Evolutionary conservation across 2,329 filamentous ascomycete species (phyloP), one percentile per base, ranked within the genome.

Genomic region (Pyrenochaeta sp.): DNA sequence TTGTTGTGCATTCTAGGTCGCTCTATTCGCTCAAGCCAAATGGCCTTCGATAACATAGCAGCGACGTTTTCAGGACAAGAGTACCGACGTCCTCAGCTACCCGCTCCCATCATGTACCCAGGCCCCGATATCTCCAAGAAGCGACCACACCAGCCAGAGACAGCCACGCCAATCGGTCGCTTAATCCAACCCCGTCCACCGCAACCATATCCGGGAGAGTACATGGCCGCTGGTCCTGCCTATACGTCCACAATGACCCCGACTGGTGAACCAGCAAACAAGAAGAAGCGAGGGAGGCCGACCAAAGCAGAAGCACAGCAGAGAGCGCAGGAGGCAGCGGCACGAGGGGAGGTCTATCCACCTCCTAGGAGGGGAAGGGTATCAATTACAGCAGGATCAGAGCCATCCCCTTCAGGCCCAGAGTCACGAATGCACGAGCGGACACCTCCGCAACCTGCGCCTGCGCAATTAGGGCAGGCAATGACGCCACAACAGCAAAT

Each of bases 211-310:
- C 62, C 69, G 10, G 64, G 64, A 46, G 74, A 77, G n/a, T 74
- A 65, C 56, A 61, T 72, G 37, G 55, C 66, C 25, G 57, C 62
- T 25, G 70, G 63, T 36, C 74, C 73, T 40, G 58, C 73, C 2
- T 77, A 77, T 53, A 46, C 64, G 36, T 67, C 71, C 22, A 45
- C 62, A 37, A 69, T 72, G 39, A 68, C 69, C 12, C 63, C 72
- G 5, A 59, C 69, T 25, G 72, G 73, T 28, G 76, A 78, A 51
- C 73, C 75, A 42, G 68, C 73, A 34, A 76, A 75, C 59, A 82
- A 82, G 64, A 80, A 81, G 63, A 82, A 82, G 66, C 76, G 81
- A 52, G 81, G 81, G 30, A 73, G 81, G 52, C 81, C 81, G 7
- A 81, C 81, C 3, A 83, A 82, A 59, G 80, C 78, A 54, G 79